Conservation (phyloP, 2,329 filamentous ascomycete genomes). For the Escovopsis sp. region DNA sequence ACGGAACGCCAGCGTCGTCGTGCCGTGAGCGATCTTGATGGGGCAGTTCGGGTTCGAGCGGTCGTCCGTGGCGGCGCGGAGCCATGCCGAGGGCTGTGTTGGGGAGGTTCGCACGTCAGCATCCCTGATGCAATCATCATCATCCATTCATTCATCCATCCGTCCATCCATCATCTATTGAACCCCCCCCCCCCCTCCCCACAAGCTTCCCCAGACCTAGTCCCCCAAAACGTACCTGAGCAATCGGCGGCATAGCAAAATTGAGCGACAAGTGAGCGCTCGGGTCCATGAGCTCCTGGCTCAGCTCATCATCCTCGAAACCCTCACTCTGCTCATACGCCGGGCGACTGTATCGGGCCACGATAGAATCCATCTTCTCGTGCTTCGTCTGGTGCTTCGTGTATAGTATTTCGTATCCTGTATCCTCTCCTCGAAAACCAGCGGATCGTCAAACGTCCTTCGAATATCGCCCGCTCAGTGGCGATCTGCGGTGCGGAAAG, state of each 20-base stretch:
- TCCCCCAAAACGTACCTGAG: constrained; percentile 72
- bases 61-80: constrained; percentile 94
- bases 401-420: no score
- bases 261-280: constrained; percentile 71
- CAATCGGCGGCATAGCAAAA: constrained; percentile 88
- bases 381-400: no score
- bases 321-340: constrained; percentile 57
- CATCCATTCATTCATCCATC: no score
- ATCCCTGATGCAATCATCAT: no score
- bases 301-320: constrained; percentile 50
- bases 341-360: constrained; percentile 79
- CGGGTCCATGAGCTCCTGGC: constrained; percentile 59
- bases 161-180: no score
- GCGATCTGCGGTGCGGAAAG: neutral
- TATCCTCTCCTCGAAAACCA: no score
- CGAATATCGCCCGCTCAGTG: neutral
- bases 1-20: constrained; percentile 92
- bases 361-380: constrained; percentile 69
- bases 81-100: constrained; percentile 71
- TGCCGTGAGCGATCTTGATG: constrained; percentile 99
- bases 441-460: no score
- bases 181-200: no score
- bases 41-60: constrained; percentile 91
- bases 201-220: no score
- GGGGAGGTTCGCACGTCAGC: no score